These are phyloP conservation scores for Postia placenta DNA, from an alignment of 768 basidiomycete genomes.

Conservation along the genomic window DNA sequence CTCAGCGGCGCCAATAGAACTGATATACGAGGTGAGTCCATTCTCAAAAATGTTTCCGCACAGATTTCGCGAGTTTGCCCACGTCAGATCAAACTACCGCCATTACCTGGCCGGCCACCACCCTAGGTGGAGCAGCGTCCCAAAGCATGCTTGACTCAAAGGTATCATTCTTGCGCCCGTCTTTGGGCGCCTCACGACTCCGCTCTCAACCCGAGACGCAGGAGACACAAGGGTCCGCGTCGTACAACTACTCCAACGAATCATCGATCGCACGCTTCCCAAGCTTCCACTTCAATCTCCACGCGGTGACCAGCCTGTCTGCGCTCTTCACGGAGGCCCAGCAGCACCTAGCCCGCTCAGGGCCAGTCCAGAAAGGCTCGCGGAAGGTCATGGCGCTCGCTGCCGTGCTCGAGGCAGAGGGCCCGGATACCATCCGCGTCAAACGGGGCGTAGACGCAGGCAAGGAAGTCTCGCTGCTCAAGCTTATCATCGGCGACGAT, in stretches of 20 bases:
- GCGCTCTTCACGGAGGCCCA: slow-evolving; percentile 19
- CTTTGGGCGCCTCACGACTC: slow-evolving; percentile 8
- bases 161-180: slow-evolving; percentile 17
- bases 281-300: slow-evolving; percentile 65
- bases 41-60: no score
- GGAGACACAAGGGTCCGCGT: slow-evolving; percentile 42
- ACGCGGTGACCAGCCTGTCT: slow-evolving; percentile 49
- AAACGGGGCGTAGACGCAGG: slow-evolving; percentile 70
- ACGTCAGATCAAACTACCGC: slow-evolving; percentile 31
- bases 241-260: slow-evolving; percentile 53
- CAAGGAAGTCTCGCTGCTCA: slow-evolving; percentile 59
- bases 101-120: slow-evolving; percentile 56
- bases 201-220: slow-evolving; percentile 21
- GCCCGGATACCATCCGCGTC: slow-evolving; percentile 60
- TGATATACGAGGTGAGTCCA: slow-evolving; percentile 5
- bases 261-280: slow-evolving; percentile 74
- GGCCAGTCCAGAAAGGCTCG: slow-evolving; percentile 28
- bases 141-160: slow-evolving; percentile 4
- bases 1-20: neutral
- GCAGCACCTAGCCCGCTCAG: slow-evolving; percentile 8
- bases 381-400: slow-evolving; percentile 55
- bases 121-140: slow-evolving; percentile 10
- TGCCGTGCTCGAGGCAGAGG: slow-evolving; percentile 70
- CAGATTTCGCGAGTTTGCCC: no score
- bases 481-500: slow-evolving; percentile 70